Percentiles rank a stretch among this genome's conserved stretches.
Conservation (phyloP, 805 yeast genomes). For the Peterozyma toletana region DNA sequence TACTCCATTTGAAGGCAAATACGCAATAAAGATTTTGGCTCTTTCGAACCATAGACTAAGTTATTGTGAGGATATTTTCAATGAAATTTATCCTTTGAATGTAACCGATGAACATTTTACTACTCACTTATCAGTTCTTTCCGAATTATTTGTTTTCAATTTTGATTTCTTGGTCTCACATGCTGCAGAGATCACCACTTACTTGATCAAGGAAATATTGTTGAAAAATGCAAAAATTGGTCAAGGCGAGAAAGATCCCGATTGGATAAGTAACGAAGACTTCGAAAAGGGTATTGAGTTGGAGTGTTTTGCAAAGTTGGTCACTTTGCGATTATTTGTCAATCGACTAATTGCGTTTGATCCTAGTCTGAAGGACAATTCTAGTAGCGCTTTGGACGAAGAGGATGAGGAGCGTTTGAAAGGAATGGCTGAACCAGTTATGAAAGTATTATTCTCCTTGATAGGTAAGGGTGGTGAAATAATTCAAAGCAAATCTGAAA, state of each 20-base stretch:
- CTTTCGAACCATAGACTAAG: slow-evolving; percentile 35
- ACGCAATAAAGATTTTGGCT: slow-evolving; percentile 51
- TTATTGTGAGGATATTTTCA: slow-evolving; percentile 29
- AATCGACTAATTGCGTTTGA: slow-evolving; percentile 3
- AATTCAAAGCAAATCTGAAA: slow-evolving; percentile 32
- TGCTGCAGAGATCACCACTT: slow-evolving; percentile 51
- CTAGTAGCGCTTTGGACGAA: slow-evolving; percentile 33
- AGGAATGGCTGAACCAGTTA: slow-evolving; percentile 50
- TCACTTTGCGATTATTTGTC: slow-evolving; percentile 15
- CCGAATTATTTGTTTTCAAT: slow-evolving; percentile 47
- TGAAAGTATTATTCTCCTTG: slow-evolving; percentile 59
- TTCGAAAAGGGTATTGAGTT: slow-evolving; percentile 24
- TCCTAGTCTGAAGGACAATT: neutral
- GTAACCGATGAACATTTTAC: slow-evolving; percentile 29
- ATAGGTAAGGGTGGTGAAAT: slow-evolving; percentile 78
- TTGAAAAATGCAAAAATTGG: slow-evolving; percentile 36
- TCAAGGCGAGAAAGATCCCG: slow-evolving; percentile 18
- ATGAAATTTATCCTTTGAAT: slow-evolving; percentile 43
- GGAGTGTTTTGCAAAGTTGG: slow-evolving; percentile 39
- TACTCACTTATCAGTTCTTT: slow-evolving; percentile 51
- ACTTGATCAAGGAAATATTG: slow-evolving; percentile 55
- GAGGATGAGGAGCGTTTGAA: slow-evolving; percentile 29
- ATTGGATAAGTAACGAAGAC: slow-evolving; percentile 41
- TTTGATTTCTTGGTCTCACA: slow-evolving; percentile 32
- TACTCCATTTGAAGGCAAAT: slow-evolving; percentile 53